Evolutionary conservation across 108 stramenopile genomes (phyloP).

Genomic region (Skeletonema tropicum): DNA sequence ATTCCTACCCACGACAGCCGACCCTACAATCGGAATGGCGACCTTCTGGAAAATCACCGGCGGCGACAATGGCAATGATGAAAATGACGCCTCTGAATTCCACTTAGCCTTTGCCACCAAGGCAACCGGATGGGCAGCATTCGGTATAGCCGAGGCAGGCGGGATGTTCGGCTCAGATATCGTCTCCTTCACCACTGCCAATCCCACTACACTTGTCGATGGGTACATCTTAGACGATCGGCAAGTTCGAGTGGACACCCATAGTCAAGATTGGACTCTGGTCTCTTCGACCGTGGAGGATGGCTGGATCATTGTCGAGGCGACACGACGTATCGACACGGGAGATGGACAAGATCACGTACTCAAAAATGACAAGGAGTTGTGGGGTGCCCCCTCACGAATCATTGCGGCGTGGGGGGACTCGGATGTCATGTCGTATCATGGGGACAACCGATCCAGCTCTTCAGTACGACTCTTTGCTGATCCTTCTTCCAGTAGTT

Average conservation of each 20-base stretch:
- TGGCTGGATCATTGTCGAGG: constrained; percentile 63
- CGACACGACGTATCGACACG: constrained; percentile 50
- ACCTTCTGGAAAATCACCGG: constrained; percentile 27
- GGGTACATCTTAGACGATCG: constrained; percentile 45
- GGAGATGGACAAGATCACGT: constrained; percentile 53
- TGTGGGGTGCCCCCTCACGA: constrained; percentile 27
- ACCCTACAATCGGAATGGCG: constrained; percentile 11
- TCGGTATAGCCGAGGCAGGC: constrained; percentile 36
- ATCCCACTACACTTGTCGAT: constrained; percentile 44
- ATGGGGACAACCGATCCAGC: constrained; percentile 41
- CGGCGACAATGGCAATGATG: not conserved
- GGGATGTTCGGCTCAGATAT: constrained; percentile 40
- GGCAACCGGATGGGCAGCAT: constrained; percentile 36
- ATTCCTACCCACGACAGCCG: not conserved
- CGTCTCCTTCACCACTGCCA: constrained; percentile 7
- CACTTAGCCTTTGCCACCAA: constrained; percentile 23
- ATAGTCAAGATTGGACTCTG: constrained; percentile 61
- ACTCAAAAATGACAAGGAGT: constrained; percentile 39
- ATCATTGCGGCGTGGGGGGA: constrained; percentile 78
- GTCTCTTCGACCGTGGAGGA: constrained; percentile 19
- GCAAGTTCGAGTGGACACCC: constrained; percentile 21
- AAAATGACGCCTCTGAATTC: not conserved
- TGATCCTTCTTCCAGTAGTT: not conserved
- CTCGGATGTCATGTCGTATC: constrained; percentile 30
- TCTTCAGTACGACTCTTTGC: constrained; percentile 51